A percentile compares a stretch with the other conserved stretches of the same genome.
Conservation (phyloP, 257 asterid species). For the Solanum verrucosum region DNA sequence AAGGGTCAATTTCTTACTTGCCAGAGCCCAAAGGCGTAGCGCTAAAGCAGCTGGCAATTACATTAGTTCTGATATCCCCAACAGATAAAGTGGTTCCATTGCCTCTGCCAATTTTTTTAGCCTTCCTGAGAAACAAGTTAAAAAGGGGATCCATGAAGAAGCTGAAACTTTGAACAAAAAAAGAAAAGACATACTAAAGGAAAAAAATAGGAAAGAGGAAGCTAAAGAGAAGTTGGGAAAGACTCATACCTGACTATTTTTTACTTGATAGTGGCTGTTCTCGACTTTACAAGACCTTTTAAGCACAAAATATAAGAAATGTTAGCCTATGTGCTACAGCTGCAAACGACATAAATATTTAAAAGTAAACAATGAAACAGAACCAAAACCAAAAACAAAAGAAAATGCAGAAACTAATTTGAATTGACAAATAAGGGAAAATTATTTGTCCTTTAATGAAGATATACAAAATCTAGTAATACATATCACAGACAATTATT, state of each 20-base stretch:
- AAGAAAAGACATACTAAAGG: neutral
- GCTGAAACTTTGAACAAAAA: neutral
- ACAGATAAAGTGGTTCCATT: neutral
- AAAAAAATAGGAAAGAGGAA: neutral
- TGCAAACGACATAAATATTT: neutral
- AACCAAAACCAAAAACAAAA: too few relatives aligned
- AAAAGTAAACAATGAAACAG: too few relatives aligned
- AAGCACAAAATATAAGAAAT: neutral
- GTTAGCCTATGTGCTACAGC: neutral
- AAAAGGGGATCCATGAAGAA: neutral
- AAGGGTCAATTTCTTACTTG: neutral
- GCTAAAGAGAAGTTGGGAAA: neutral
- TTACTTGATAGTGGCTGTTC: neutral
- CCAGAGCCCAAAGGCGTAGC: neutral
- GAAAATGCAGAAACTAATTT: too few relatives aligned
- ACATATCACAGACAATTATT: neutral
- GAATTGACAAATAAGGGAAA: too few relatives aligned
- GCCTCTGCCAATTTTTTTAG: neutral
- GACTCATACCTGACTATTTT: neutral
- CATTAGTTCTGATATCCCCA: neutral
- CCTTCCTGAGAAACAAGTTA: neutral
- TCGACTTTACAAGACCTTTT: neutral
- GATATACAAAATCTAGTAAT: neutral
- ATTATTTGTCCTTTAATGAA: too few relatives aligned
- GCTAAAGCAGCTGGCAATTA: neutral